These are phyloP conservation scores for Piper longum DNA, from an alignment of 164 flowering plant genomes.

Conservation along the genomic window DNA sequence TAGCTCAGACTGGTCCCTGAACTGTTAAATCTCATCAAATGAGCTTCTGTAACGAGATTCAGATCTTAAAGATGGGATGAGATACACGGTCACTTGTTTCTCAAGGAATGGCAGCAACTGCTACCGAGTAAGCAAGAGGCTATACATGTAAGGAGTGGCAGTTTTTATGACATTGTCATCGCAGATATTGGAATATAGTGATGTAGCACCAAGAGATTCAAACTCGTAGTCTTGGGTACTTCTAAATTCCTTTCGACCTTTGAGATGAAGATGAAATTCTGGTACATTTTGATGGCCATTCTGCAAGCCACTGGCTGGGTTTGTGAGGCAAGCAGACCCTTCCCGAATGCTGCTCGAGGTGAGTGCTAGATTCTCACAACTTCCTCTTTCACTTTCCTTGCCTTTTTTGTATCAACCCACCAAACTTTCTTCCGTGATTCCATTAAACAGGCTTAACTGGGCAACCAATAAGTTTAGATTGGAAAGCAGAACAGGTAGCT, in stretches of 20 bases:
- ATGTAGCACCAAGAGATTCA: slow-evolving; percentile 5
- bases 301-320: slow-evolving; percentile 13
- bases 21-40: not conserved
- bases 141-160: not conserved
- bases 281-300: slow-evolving; percentile 3
- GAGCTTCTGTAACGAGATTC: not conserved
- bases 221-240: not conserved
- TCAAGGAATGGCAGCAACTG: slow-evolving; percentile 17
- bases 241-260: not conserved
- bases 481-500: slow-evolving; percentile 17
- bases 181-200: not conserved
- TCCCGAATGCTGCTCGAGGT: slow-evolving; percentile 12
- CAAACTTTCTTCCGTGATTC: not conserved
- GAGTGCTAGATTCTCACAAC: not conserved
- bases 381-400: not conserved
- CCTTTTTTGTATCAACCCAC: not conserved
- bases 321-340: slow-evolving; percentile 15
- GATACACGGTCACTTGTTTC: slow-evolving; percentile 18
- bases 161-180: not conserved
- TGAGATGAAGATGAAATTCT: slow-evolving; percentile 6
- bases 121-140: slow-evolving; percentile 1
- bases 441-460: slow-evolving; percentile 10
- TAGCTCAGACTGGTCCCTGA: not conserved
- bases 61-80: not conserved
- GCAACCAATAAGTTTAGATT: slow-evolving; percentile 4